Evolutionary conservation across 2,329 filamentous ascomycete genomes (phyloP), one percentile per base, ranked within the genome.

Genomic region (Phialophora tarda): DNA sequence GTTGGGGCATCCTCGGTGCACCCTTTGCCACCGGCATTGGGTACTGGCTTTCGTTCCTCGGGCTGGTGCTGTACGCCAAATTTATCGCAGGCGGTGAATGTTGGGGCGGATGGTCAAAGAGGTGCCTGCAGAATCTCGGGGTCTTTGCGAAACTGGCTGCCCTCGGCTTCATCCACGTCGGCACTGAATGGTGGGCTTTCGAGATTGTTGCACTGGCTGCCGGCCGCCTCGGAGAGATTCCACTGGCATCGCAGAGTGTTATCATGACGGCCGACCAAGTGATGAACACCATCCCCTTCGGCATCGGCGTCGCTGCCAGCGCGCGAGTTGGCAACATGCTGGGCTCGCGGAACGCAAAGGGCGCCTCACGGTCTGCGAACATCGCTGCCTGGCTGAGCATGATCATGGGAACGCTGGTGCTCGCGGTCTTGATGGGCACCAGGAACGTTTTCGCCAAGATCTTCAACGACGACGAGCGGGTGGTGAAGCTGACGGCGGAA

Each of bases 131-230:
- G 1, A 90, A 93, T 72, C 82, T 91, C 17, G 79, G 85, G 17
- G 87, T 88, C 0, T 96, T 96, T 75, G 84, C 90, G 1, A 86
- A 88, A 10, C 86, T 96, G 3, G 91, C 92, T 0, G 78, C 90
- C 14, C 81, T 96, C 0, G 93, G 92, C 0, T 83, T 96, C 50
- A 79, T 96, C 3, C 92, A 96, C 70, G 91, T 96, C 4, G 93
- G 91, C 3, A 95, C 92, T 0, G 93, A 96, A 78, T 96, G 92
- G 92, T 96, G 92, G 92, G 93, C 92, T 0, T 96, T 96, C 73
- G 92, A 96, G 78, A 94, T 96, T 71, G 91, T 96, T 1, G 91
- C 92, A 0, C 84, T 96, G 0, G 91, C 90, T 1, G 92, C 92
- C 4, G 92, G 92, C 0, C 85, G 89, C 41, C 84, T 96, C 0